Evolutionary conservation across 1,139 yeast genomes (phyloP).

Genomic region (Pichia kudriavzevii): DNA sequence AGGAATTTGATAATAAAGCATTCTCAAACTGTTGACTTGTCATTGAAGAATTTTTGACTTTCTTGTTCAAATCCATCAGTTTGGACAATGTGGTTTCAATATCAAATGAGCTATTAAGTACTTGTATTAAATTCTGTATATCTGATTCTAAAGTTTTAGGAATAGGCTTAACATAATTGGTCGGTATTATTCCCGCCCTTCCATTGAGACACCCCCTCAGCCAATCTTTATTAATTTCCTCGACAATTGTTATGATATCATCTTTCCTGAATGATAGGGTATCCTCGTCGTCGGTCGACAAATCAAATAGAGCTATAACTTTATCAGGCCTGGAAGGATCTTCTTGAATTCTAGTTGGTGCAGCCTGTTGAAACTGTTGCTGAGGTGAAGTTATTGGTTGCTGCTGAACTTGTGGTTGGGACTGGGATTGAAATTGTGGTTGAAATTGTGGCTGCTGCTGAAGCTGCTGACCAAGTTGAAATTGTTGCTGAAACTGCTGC

Average conservation of each 20-base stretch:
- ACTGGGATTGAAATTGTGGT: slow-evolving; percentile 2
- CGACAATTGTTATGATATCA: slow-evolving; percentile 76
- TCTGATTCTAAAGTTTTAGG: slow-evolving; percentile 58
- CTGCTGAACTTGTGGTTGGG: slow-evolving; percentile 2
- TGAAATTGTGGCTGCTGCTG: slow-evolving; percentile 4
- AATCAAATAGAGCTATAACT: slow-evolving; percentile 81
- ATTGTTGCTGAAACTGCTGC: slow-evolving; percentile 1
- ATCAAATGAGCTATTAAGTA: slow-evolving; percentile 41
- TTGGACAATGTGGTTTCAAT: slow-evolving; percentile 60
- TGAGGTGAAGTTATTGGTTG: slow-evolving; percentile 1
- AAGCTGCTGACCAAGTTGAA: neutral
- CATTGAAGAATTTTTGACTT: slow-evolving; percentile 21
- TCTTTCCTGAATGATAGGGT: slow-evolving; percentile 68
- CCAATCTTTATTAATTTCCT: slow-evolving; percentile 90
- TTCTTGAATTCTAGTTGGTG: slow-evolving; percentile 6
- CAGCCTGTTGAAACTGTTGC: neutral
- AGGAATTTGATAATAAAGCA: slow-evolving; percentile 20
- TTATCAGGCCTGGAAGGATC: slow-evolving; percentile 33
- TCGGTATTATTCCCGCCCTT: slow-evolving; percentile 82
- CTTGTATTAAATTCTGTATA: slow-evolving; percentile 33
- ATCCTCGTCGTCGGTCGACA: slow-evolving; percentile 62
- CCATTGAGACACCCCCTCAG: slow-evolving; percentile 87
- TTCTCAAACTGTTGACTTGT: slow-evolving; percentile 25
- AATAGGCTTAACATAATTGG: slow-evolving; percentile 81
- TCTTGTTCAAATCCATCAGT: slow-evolving; percentile 32